Conservation (phyloP, 257 asterid genomes). For the Verbena officinalis region DNA sequence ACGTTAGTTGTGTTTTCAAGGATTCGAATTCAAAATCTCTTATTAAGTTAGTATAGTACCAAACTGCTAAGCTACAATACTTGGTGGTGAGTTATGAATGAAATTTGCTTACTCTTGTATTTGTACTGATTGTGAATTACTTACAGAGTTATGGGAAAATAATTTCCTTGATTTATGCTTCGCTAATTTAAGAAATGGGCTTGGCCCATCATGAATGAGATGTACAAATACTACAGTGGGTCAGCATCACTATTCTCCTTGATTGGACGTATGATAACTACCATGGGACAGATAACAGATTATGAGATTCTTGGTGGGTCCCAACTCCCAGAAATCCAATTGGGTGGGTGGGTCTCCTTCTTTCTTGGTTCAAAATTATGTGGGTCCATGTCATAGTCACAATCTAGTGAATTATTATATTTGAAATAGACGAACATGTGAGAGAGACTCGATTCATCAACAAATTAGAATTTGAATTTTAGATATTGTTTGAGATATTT, state of each 20-base stretch:
- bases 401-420: neutral
- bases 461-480: too few relatives aligned
- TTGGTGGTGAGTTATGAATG: too few relatives aligned
- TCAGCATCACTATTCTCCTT: slow-evolving; percentile 21
- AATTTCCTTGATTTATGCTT: neutral
- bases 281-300: slow-evolving; percentile 21
- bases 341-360: neutral
- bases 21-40: too few relatives aligned
- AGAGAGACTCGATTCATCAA: too few relatives aligned
- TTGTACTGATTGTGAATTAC: too few relatives aligned
- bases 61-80: too few relatives aligned
- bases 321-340: slow-evolving; percentile 19
- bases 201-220: neutral
- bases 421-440: too few relatives aligned
- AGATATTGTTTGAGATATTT: too few relatives aligned
- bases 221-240: slow-evolving; percentile 15
- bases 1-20: too few relatives aligned
- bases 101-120: too few relatives aligned
- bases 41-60: too few relatives aligned
- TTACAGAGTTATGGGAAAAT: too few relatives aligned
- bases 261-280: slow-evolving; percentile 26
- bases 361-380: neutral
- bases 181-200: neutral
- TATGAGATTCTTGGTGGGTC: slow-evolving; percentile 34
- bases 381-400: slow-evolving; percentile 17